Evolutionary conservation across 2,329 filamentous ascomycete genomes (phyloP), one percentile per base, ranked within the genome.

Genomic region (Pseudogymnoascus sp.): DNA sequence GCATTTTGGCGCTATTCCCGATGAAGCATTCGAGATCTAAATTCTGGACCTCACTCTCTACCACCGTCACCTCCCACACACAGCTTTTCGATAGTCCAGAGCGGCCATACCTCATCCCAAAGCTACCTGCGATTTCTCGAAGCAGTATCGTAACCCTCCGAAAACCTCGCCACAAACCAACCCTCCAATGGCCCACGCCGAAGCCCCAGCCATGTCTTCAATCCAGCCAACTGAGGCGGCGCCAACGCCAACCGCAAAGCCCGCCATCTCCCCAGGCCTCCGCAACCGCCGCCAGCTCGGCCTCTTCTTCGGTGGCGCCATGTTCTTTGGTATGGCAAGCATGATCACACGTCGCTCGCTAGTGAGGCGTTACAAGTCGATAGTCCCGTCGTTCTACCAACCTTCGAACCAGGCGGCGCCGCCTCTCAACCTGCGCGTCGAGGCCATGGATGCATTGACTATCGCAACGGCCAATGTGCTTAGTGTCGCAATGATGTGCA

Each of bases 401-500:
- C 83, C 81, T 47, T 86, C 82, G 72, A 83, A 83, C 66, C 74
- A 77, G 65, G 43, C 73, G 75, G 79, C 73, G 73, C 72, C 70
- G 73, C 59, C 77, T 47, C 79, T 84, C 28, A 87, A 87, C 69
- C 85, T 86, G 6, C 80, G 84, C 1, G 72, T 88, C 38, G 87
- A 97, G 65, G 93, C 93, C 0, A 75, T 88, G 34, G 89, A 96
- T 74, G 93, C 93, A 0, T 78, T 99, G 20, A 89, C 87, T 57
- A 78, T 97, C 35, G 94, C 93, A 0, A 96, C 92, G 0, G 80
- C 97, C 67, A 96, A 96, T 68, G 90, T 94, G 11, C 70, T 86
- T 32, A 89, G 86, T 67, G 82, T 94, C 58, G 86, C 81, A 0
- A 84, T 96, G 72, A 84, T 95, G 80, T 75, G 81, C 7, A 80